These are phyloP conservation scores for Vicia sativa DNA, from an alignment of 306 rosid species.

Conservation along the genomic window DNA sequence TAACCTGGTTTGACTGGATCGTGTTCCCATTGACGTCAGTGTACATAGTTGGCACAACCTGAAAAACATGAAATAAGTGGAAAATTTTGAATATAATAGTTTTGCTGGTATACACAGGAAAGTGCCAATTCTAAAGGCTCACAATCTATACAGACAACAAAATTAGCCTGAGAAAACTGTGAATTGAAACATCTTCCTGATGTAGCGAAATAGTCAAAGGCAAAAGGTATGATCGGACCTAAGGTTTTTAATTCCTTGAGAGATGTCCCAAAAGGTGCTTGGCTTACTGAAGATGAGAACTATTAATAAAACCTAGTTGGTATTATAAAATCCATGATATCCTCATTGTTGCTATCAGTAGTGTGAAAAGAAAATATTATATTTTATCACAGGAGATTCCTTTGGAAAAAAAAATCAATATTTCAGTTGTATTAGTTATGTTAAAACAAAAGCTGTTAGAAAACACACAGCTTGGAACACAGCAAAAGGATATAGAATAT, in stretches of 20 bases:
- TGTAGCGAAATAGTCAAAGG: not conserved
- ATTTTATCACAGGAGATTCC: not conserved
- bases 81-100: not conserved
- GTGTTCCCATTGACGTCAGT: constrained; percentile 79
- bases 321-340: not conserved
- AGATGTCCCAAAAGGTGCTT: not conserved
- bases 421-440: not conserved
- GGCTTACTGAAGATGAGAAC: not conserved
- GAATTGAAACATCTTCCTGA: constrained; percentile 8
- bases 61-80: constrained; percentile 35
- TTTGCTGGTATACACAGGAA: not conserved
- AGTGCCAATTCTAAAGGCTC: too few relatives aligned
- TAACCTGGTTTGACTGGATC: constrained; percentile 95
- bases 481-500: not conserved
- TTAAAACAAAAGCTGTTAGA: not conserved
- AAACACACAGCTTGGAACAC: not conserved
- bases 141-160: not conserved
- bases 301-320: not conserved
- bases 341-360: not conserved
- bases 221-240: not conserved
- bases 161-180: not conserved
- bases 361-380: not conserved
- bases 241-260: not conserved
- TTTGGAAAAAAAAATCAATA: not conserved
- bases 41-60: constrained; percentile 98